These are phyloP conservation scores for Iris pallida DNA, from an alignment of 116 monocot species.

Conservation along the genomic window DNA sequence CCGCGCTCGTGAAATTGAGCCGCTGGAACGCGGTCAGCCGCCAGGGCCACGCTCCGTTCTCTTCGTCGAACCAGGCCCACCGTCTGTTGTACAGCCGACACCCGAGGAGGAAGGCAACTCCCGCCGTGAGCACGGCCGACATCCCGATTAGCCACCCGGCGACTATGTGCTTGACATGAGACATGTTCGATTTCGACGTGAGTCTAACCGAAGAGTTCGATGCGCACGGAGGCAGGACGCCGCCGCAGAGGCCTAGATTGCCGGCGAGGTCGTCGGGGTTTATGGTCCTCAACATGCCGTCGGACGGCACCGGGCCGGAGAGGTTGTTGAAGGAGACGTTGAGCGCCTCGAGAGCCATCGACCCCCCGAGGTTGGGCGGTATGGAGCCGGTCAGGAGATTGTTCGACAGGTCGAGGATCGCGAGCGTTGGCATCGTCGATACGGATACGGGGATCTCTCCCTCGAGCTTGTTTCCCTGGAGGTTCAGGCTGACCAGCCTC, in stretches of 20 bases:
- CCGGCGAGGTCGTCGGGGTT: slow-evolving; percentile 67
- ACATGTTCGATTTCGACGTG: not conserved
- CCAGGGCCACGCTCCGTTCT: slow-evolving; percentile 74
- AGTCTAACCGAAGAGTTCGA: not conserved
- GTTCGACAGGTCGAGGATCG: slow-evolving; percentile 73
- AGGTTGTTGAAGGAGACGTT: slow-evolving; percentile 83
- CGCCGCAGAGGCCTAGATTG: slow-evolving; percentile 65
- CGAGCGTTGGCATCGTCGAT: slow-evolving; percentile 62
- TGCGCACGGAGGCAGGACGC: slow-evolving; percentile 45
- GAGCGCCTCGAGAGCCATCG: slow-evolving; percentile 68
- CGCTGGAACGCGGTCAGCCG: slow-evolving; percentile 84
- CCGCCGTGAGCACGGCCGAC: slow-evolving; percentile 28
- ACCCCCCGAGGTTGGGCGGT: slow-evolving; percentile 57
- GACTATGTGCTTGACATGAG: slow-evolving; percentile 49
- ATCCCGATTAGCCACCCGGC: slow-evolving; percentile 63
- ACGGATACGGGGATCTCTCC: slow-evolving; percentile 60
- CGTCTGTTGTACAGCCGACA: slow-evolving; percentile 42
- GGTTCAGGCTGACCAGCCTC: slow-evolving; percentile 55
- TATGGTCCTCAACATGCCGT: slow-evolving; percentile 58
- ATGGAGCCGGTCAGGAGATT: slow-evolving; percentile 66
- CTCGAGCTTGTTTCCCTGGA: slow-evolving; percentile 52
- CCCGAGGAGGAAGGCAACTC: slow-evolving; percentile 12
- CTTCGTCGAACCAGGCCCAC: slow-evolving; percentile 34
- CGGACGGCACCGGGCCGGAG: slow-evolving; percentile 59
- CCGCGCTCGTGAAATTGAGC: slow-evolving; percentile 64